phyloP scores from a whole-genome alignment of 1,284 basidiomycete species.

The Apiotrichum porosum region DNA sequence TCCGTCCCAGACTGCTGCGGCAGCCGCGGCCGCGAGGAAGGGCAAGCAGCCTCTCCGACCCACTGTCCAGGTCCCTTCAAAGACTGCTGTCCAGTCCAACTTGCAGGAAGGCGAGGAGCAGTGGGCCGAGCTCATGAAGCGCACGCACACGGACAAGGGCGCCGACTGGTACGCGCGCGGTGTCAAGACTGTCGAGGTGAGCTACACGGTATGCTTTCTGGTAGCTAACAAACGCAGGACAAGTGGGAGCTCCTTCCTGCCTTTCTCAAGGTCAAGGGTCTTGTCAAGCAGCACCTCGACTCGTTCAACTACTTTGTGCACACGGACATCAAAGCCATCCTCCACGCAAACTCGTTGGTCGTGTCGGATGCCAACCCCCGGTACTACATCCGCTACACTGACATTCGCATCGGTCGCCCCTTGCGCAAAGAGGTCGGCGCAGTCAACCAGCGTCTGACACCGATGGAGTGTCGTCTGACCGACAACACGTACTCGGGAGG shows the following conservation, averaged over 20 bases:
- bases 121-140: constrained; percentile 46
- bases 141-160: constrained; percentile 30
- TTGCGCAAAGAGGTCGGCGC: constrained; percentile 76
- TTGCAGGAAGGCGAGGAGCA: constrained; percentile 37
- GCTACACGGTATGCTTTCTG: constrained; percentile 14
- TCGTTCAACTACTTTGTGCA: constrained; percentile 99
- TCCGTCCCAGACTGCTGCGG: constrained; percentile 5
- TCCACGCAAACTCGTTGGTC: constrained; percentile 86
- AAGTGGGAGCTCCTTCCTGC: constrained; percentile 96
- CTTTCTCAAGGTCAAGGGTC: constrained; percentile 90
- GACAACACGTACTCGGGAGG: constrained; percentile 95
- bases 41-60: constrained; percentile 26
- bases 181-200: constrained; percentile 54
- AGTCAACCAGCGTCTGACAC: constrained; percentile 66
- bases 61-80: neutral
- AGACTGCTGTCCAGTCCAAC: constrained; percentile 11
- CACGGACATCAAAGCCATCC: constrained; percentile 93
- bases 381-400: constrained; percentile 95
- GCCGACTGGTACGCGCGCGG: constrained; percentile 48
- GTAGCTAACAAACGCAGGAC: constrained; percentile 57
- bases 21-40: constrained; percentile 15
- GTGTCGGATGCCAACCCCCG: constrained; percentile 95
- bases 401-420: constrained; percentile 88
- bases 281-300: constrained; percentile 99
- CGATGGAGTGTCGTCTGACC: constrained; percentile 94